A percentile compares a stretch with the other conserved stretches of the same genome.
These are phyloP conservation scores for Candida palmyrensis DNA, from an alignment of 805 yeast genomes.

Conservation along the genomic window DNA sequence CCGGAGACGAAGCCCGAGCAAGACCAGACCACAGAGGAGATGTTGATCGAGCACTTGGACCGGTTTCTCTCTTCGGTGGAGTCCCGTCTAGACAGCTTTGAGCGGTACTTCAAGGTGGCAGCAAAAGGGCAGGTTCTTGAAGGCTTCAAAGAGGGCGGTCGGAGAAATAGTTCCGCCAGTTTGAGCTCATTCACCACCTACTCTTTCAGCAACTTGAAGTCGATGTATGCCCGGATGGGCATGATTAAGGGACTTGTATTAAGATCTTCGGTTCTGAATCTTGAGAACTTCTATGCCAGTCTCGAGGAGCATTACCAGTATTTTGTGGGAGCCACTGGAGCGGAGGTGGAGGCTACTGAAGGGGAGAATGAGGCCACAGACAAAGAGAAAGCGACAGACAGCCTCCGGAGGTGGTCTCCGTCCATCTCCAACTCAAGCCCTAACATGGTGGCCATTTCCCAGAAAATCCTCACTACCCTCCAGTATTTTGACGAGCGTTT, in stretches of 20 bases:
- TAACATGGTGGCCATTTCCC: too few relatives aligned
- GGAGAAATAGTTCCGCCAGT: slow-evolving; percentile 26
- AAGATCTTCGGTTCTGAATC: slow-evolving; percentile 30
- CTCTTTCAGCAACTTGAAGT: slow-evolving; percentile 27
- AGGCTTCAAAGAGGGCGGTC: slow-evolving; percentile 8
- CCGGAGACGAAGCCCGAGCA: too few relatives aligned
- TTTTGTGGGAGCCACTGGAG: slow-evolving; percentile 14
- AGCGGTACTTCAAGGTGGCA: slow-evolving; percentile 30
- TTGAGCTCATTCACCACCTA: slow-evolving; percentile 23
- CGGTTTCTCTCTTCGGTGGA: slow-evolving; percentile 39
- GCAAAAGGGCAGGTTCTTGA: slow-evolving; percentile 9
- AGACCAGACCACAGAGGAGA: slow-evolving; percentile 27
- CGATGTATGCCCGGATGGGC: slow-evolving; percentile 30
- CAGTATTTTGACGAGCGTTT: slow-evolving; percentile 39
- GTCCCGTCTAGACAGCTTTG: slow-evolving; percentile 34
- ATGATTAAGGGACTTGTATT: slow-evolving; percentile 33
- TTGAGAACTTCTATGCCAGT: slow-evolving; percentile 33
- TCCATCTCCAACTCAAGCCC: too few relatives aligned
- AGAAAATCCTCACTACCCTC: slow-evolving; percentile 37
- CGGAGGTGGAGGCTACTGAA: neutral
- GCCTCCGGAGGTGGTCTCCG: neutral
- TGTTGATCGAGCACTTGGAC: slow-evolving; percentile 36
- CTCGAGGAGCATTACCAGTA: slow-evolving; percentile 38
- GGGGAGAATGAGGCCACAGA: neutral
- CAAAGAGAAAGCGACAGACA: neutral